Evolutionary conservation across 768 basidiomycete genomes (phyloP), one percentile per base, ranked within the genome.

Genomic region (Lactifluus volemus): DNA sequence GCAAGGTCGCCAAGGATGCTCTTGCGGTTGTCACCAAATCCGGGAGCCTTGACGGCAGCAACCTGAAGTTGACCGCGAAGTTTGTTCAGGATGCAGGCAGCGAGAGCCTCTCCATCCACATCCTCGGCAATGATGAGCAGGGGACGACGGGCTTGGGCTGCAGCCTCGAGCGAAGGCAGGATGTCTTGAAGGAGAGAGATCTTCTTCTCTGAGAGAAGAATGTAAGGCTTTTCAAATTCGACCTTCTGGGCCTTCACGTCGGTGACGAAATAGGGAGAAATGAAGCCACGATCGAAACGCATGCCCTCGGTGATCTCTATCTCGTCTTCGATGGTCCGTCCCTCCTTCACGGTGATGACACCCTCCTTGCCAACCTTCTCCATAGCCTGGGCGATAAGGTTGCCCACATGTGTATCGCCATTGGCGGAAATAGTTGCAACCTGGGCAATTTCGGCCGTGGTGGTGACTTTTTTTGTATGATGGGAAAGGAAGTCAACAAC

Each of bases 251-350:
- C 71, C 83, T 98, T 98, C 79, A 95, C 89, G 77, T 99, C 93
- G 66, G 96, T 98, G 75, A 99, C 85, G 74, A 98, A 97, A 83
- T 98, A 98, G 0, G 95, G 92, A 1, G 91, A 93, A 76, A 98
- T 96, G 82, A 84, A 99, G 21, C 96, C 96, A 56, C 96, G 89
- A 83, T 99, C 96, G 77, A 99, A 98, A 70, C 94, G 86, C 96
- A 99, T 99, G 74, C 96, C 96, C 77, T 99, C 96, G 30, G 96
- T 98, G 70, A 99, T 94, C 73, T 99, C 96, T 71, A 98, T 98
- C 76, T 97, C 94, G 71, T 99, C 96, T 68, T 98, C 94, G 66
- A 95, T 97, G 5, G 96, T 98, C 68, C 89, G 86, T 48, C 96
- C 96, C 75, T 99, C 96, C 80, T 98, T 99, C 73, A 99, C 95